Base-by-base conservation (phyloP, 345 rosid species). In the Moricandia moricandioides region DNA sequence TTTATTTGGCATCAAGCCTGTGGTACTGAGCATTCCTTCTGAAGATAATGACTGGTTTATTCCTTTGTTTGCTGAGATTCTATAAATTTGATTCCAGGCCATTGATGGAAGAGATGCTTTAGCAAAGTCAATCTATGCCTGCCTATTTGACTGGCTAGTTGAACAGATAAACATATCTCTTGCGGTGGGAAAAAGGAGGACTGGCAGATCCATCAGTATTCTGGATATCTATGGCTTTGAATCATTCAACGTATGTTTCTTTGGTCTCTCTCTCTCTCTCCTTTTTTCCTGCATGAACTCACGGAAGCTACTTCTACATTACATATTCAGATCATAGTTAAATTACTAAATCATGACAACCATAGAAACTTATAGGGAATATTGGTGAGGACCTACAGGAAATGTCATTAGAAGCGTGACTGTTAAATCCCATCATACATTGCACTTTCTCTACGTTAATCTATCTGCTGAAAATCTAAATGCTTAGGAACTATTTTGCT, bases 191-290 rank as follows among this genome's bases (percentile, higher is more conserved):
- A 92, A 95, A 80, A 83, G 85, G 65, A 82, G 90, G 72, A 88
- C 97, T 8, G 97, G 99, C 70, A 87, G 99, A 89, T 92, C 98
- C 56, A 92, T 95, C 72, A 92, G 98, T 85, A 95, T 95, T 84
- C 96, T 95, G 69, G 99, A 95, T 84, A 92, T 92, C 30, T 95
- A 95, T 84, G 99, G 99, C 80, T 95, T 95, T 84, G 99, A 95
- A 81, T 95, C 99, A 13, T 95, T 95, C 85, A 83, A 88, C 67
- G 99, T 95, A 87, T 57, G 74, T 52, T 45, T 45, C 40, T 74
- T 63, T 65, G 4, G 11, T n/a, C n/a, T n/a, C 13, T 34, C 56
- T 71, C 69, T 29, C 56, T 60, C 7, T 49, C 14, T 12, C 14
- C 2, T 4, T 43, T 56, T 56, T 64, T 16, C 60, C 7, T 62